Evolutionary conservation across 371 early-diverging fungal species (phyloP), one percentile per base, ranked within the genome.

Genomic region (Mortierella sp.): DNA sequence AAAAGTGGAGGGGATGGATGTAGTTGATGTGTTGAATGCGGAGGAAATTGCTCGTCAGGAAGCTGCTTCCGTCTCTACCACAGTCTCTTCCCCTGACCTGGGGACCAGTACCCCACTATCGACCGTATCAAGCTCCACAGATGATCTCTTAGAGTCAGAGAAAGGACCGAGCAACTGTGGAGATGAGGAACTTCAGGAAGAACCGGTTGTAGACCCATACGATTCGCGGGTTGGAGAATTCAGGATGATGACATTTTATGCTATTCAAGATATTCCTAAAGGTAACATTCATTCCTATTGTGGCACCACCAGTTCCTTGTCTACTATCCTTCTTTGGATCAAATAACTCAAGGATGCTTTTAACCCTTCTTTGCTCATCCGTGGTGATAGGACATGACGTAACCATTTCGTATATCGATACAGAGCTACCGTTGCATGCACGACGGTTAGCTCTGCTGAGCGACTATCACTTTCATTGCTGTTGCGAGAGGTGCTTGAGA

Each of bases 361-460:
- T 7, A 45, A 12, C 44, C 7, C 44, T 45, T 21, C 16, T 7
- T 15, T 19, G 45, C 25, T 23, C 21, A n/a, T n/a, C n/a, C n/a
- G n/a, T n/a, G n/a, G n/a, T 48, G 16, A 47, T 61, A 77, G 80
- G 70, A 19, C 62, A 79, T 60, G 80, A 72, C 28, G 59, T 79
- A 25, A 79, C 80, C 4, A 79, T 79, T 43, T 79, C 80, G 16
- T 79, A 79, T 44, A 79, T 79, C 19, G 80, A 79, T 44, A 73
- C 73, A 0, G 80, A 73, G 18, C 57, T 64, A 63, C 80, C 80
- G 0, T 57, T 79, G 11, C 80, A 79, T 26, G 80, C 80, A 7
- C 80, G 80, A 1, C 73, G 80, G 11, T 25, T 79, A 0, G 73
- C 73, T 9, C 64, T 79, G 19, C 28, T 72, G 61, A 63, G 55